Percentiles rank a stretch among this genome's conserved stretches.
Evolutionary conservation across 208 protist species (phyloP).

Genomic region (Leishmania aethiopica): DNA sequence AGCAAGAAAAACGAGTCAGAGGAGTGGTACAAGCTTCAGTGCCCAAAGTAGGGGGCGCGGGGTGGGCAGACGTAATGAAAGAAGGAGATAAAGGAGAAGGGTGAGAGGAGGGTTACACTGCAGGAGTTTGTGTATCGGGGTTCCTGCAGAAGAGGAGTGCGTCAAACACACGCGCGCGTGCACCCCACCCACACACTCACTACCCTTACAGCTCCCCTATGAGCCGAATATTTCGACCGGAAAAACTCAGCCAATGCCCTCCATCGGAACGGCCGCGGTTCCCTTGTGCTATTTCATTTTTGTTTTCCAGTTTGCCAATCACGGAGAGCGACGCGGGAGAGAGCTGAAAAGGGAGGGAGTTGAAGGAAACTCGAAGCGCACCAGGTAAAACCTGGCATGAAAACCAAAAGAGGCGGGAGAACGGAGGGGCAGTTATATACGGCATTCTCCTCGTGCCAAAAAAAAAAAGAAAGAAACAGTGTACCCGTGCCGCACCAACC

Average conservation of each 20-base stretch:
- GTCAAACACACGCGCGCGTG: not conserved
- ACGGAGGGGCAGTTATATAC: not conserved
- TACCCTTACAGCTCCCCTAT: not conserved
- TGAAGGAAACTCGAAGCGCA: not conserved
- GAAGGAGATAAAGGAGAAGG: not conserved
- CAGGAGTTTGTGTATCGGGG: not conserved
- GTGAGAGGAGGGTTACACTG: not conserved
- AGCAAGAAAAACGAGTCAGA: not conserved
- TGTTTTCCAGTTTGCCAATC: not conserved
- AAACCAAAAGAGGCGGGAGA: not conserved
- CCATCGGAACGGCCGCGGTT: not conserved
- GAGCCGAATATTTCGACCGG: not conserved
- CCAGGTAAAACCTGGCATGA: not conserved
- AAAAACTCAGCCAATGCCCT: not conserved
- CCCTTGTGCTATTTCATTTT: not conserved
- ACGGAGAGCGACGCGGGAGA: not conserved
- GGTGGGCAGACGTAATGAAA: not conserved
- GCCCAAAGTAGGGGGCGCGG: not conserved
- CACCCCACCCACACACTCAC: not conserved
- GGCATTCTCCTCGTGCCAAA: not conserved
- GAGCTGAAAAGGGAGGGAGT: not conserved
- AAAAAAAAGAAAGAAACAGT: not conserved
- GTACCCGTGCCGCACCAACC: not conserved
- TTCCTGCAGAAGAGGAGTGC: not conserved
- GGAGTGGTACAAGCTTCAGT: not conserved